Evolutionary conservation across 2,329 filamentous ascomycete species (phyloP).

Genomic region (Pyrenophora teres): DNA sequence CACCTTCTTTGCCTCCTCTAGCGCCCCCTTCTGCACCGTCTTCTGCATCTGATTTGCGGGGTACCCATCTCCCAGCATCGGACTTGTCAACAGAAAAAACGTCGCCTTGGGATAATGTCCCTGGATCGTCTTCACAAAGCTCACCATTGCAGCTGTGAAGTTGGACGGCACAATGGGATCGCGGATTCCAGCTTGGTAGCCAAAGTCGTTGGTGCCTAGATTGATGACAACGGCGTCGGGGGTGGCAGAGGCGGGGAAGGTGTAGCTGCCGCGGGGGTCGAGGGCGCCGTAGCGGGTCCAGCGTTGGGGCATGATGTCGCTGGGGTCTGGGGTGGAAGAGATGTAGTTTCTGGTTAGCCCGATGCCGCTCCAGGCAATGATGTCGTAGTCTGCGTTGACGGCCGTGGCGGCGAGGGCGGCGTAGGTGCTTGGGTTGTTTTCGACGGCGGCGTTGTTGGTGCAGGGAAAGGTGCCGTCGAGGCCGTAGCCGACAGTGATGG

Average conservation of each 20-base stretch:
- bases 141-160: conserved; percentile 25
- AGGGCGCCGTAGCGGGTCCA: conserved; percentile 53
- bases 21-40: conserved; percentile 43
- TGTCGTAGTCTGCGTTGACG: conserved; percentile 51
- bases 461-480: conserved; percentile 51
- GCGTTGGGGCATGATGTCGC: conserved; percentile 48
- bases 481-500: conserved; percentile 54
- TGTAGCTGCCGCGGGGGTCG: conserved; percentile 47
- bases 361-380: conserved; percentile 54
- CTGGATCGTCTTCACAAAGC: conserved; percentile 43
- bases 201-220: conserved; percentile 54
- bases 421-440: conserved; percentile 51
- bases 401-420: conserved; percentile 50
- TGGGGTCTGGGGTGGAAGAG: conserved; percentile 29
- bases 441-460: conserved; percentile 46
- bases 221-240: conserved; percentile 52
- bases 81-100: conserved; percentile 51
- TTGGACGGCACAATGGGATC: conserved; percentile 8
- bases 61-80: conserved; percentile 49
- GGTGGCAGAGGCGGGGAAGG: conserved; percentile 40
- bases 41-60: conserved; percentile 46
- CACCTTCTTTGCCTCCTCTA: conserved; percentile 43
- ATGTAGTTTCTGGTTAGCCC: conserved; percentile 51
- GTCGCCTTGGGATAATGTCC: conserved; percentile 44
- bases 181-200: conserved; percentile 33